Base-by-base conservation (phyloP, 495 filamentous ascomycete species). In the Halenospora varia region DNA sequence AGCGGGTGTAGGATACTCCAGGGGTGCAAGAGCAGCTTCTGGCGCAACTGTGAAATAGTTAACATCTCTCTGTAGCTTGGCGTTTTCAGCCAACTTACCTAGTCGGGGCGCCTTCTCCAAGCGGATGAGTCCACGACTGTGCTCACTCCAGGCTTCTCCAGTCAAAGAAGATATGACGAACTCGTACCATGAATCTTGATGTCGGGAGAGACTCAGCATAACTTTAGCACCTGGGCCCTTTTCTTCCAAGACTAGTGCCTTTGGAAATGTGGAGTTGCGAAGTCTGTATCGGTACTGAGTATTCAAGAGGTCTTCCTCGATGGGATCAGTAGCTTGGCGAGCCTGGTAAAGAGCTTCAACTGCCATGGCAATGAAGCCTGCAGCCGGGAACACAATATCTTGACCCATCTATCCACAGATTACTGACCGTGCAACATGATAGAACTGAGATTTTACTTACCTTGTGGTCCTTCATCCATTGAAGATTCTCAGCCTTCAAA, bases 341-440 rank as follows among this genome's bases (percentile, higher is more conserved):
- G 13, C 18, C 23, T 60, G 57, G 25, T 26, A 44, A 23, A 60
- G 10, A 51, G 72, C 71, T 57, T 89, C 85, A 0, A 84, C 51
- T 1, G 77, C 82, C 71, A 84, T 82, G 2, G 77, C 68, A n/a
- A 80, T 54, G 45, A 77, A 81, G 17, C 54, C 60, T 0, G 76
- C 77, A 26, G 72, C 78, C 0, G 70, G 66, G 19, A 64, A 63
- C 10, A 70, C 24, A 3, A 56, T 45, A 9, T 57, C 26, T 0
- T 24, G 9, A 10, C 62, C 62, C 49, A 69, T 44, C 23, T 45
- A 17, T n/a, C n/a, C n/a, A n/a, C n/a, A n/a, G n/a, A n/a, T n/a
- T n/a, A n/a, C n/a, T n/a, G n/a, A n/a, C n/a, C n/a, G n/a, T n/a
- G n/a, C n/a, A n/a, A n/a, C n/a, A n/a, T n/a, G n/a, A n/a, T n/a